A percentile compares a stretch with the other conserved stretches of the same genome.
Conservation (phyloP, 1,139 yeast genomes). For the Scheffersomyces quercinus region DNA sequence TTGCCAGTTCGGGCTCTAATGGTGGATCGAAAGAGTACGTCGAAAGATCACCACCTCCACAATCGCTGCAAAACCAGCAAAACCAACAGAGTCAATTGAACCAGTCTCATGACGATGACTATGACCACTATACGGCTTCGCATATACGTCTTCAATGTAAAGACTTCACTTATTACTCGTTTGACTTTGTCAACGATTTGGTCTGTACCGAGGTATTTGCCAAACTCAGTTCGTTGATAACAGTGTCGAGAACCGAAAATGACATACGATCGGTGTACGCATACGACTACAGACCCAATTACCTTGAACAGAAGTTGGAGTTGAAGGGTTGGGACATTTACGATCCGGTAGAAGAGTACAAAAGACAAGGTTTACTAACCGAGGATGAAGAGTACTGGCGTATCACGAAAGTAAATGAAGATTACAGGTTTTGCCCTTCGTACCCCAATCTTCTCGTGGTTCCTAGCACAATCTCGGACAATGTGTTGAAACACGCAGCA, state of each 20-base stretch:
- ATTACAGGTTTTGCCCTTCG: slow-evolving; percentile 70
- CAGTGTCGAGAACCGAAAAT: slow-evolving; percentile 31
- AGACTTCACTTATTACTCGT: slow-evolving; percentile 82
- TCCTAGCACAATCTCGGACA: slow-evolving; percentile 77
- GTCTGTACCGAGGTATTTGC: slow-evolving; percentile 73
- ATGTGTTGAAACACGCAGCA: slow-evolving; percentile 77
- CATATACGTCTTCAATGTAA: slow-evolving; percentile 73
- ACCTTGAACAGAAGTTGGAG: slow-evolving; percentile 61
- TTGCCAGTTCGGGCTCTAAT: slow-evolving; percentile 4
- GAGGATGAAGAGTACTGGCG: slow-evolving; percentile 57
- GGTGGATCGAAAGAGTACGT: not conserved
- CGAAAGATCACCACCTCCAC: not conserved
- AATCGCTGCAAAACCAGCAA: not conserved
- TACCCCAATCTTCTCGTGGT: slow-evolving; percentile 72
- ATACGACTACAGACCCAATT: slow-evolving; percentile 49
- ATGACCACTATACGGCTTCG: slow-evolving; percentile 43
- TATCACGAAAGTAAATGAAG: slow-evolving; percentile 58
- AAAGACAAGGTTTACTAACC: slow-evolving; percentile 56
- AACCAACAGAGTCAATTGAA: slow-evolving; percentile 1
- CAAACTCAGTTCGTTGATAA: slow-evolving; percentile 64
- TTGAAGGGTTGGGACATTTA: slow-evolving; percentile 74
- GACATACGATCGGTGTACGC: slow-evolving; percentile 49
- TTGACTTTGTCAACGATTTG: slow-evolving; percentile 64
- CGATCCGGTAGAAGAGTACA: slow-evolving; percentile 62
- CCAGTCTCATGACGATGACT: slow-evolving; percentile 3